These are phyloP conservation scores for Colletotrichum zoysiae DNA, from an alignment of 2,329 filamentous ascomycete genomes.

Conservation along the genomic window DNA sequence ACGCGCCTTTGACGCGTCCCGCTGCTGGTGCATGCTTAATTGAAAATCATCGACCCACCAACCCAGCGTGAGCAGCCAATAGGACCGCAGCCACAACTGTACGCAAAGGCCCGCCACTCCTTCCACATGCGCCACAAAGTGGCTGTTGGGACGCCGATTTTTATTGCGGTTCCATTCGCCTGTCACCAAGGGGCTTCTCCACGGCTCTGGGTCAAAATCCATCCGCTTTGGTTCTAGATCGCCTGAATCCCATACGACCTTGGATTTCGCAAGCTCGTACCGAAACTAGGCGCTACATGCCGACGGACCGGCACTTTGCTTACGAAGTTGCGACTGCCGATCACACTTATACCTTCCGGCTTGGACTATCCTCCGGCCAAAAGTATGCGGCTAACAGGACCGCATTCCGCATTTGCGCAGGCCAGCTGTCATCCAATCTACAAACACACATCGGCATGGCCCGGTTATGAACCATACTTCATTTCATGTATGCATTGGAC, in stretches of 20 bases:
- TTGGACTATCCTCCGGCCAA: constrained; percentile 3
- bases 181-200: constrained; percentile 21
- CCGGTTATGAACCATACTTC: constrained; percentile 6
- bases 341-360: constrained; percentile 21
- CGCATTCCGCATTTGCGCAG: neutral
- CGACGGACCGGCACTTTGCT: constrained; percentile 26
- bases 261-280: neutral
- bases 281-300: constrained; percentile 13
- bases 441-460: constrained; percentile 4
- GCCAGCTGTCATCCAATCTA: neutral
- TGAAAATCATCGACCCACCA: constrained; percentile 12
- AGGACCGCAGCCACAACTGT: neutral
- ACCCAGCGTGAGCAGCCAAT: neutral
- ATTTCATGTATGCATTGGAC: neutral
- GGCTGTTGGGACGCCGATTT: constrained; percentile 13
- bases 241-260: neutral
- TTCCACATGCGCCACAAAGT: constrained; percentile 13
- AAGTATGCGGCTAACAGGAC: neutral
- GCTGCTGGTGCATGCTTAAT: constrained; percentile 8
- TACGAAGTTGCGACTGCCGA: constrained; percentile 21
- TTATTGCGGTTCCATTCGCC: neutral
- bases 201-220: constrained; percentile 14
- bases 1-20: constrained; percentile 11
- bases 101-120: too few relatives aligned
- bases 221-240: constrained; percentile 10